A percentile compares a stretch with the other conserved stretches of the same genome.
These are phyloP conservation scores for Zizania palustris DNA, from an alignment of 202 grass and related monocot genomes.

Conservation along the genomic window DNA sequence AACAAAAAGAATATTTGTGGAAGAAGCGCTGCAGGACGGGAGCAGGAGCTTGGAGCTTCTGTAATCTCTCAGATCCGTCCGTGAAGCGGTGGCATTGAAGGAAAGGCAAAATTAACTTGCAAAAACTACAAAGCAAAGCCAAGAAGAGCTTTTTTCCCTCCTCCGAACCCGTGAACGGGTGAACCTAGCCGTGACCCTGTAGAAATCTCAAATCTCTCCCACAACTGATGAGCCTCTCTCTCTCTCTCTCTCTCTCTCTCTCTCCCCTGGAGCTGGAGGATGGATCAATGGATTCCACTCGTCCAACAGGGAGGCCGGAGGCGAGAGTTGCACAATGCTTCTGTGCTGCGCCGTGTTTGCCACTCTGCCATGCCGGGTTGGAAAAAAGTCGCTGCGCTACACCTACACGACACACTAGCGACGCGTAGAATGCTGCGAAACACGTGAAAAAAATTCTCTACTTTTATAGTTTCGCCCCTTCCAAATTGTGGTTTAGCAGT, in stretches of 20 bases:
- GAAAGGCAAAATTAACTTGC: constrained; percentile 39
- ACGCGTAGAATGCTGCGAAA: neutral
- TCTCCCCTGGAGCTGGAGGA: neutral
- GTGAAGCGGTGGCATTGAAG: constrained; percentile 56
- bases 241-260: constrained; percentile 16
- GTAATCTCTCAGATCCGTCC: constrained; percentile 61
- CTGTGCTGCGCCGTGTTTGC: neutral
- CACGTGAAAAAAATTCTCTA: neutral
- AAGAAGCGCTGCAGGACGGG: neutral
- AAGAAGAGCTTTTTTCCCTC: neutral
- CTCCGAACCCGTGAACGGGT: constrained; percentile 1
- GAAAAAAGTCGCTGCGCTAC: constrained; percentile 3
- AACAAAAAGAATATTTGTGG: neutral
- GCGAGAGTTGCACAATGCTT: neutral
- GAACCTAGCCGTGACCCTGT: constrained; percentile 1
- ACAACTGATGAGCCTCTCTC: neutral
- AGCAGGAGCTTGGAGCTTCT: no score
- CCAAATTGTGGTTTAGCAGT: no score
- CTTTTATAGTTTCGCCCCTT: no score
- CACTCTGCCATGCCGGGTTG: neutral
- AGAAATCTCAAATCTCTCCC: constrained; percentile 11
- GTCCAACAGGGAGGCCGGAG: neutral
- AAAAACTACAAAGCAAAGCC: constrained; percentile 40
- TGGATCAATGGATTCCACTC: constrained; percentile 6
- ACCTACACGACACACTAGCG: neutral